phyloP scores from a whole-genome alignment of 192 early-diverging fungal genomes.

The Coemansia sp. region DNA sequence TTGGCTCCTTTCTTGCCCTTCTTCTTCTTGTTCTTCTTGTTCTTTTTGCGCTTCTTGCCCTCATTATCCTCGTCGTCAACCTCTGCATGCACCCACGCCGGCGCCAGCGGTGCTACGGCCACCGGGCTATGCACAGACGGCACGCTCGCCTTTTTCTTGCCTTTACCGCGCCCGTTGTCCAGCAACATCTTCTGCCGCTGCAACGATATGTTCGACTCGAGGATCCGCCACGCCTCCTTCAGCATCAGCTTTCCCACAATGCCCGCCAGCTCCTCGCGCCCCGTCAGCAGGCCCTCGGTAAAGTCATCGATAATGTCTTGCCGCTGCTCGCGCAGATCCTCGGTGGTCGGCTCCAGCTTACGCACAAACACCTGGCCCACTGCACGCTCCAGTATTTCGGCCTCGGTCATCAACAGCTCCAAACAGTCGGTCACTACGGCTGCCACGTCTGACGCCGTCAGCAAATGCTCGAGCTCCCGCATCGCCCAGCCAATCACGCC shows the following conservation, averaged over 20 bases:
- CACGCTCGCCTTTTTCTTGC: slow-evolving; percentile 21
- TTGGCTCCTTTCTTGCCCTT: slow-evolving; percentile 21
- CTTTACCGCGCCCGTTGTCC: slow-evolving; percentile 18
- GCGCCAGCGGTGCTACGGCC: no score
- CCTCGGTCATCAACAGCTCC: slow-evolving; percentile 73
- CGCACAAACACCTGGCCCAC: slow-evolving; percentile 61
- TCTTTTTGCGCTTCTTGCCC: slow-evolving; percentile 49
- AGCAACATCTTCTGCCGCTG: slow-evolving; percentile 51
- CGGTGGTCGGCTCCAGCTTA: slow-evolving; percentile 56
- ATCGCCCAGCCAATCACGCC: slow-evolving; percentile 59
- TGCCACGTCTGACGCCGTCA: slow-evolving; percentile 59
- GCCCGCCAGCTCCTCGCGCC: slow-evolving; percentile 68
- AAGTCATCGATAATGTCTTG: slow-evolving; percentile 66
- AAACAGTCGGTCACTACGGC: slow-evolving; percentile 59
- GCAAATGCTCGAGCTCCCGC: slow-evolving; percentile 58
- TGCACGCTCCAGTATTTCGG: slow-evolving; percentile 66
- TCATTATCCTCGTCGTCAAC: slow-evolving; percentile 14
- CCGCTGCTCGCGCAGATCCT: slow-evolving; percentile 53
- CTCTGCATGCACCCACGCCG: not conserved
- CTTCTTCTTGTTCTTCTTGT: slow-evolving; percentile 53
- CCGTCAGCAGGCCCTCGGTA: slow-evolving; percentile 67
- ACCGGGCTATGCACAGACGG: no score
- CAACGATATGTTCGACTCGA: slow-evolving; percentile 59
- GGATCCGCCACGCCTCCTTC: slow-evolving; percentile 70
- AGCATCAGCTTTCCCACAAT: slow-evolving; percentile 72